A percentile compares a stretch with the other conserved stretches of the same genome.
phyloP scores from a whole-genome alignment of 2,329 filamentous ascomycete genomes.

The Neonectria sp. region DNA sequence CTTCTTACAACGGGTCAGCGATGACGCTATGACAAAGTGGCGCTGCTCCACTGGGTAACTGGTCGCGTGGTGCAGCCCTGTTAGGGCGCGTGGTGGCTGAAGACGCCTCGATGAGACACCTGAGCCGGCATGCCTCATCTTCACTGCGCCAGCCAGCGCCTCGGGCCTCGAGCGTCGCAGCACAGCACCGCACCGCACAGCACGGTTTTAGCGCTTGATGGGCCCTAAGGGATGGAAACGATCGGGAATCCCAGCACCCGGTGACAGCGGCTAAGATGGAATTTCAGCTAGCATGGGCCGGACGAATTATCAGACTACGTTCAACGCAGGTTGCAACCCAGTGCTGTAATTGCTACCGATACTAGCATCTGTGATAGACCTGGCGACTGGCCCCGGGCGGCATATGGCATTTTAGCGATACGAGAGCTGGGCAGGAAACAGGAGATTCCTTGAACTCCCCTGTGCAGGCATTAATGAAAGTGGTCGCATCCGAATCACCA shows the following conservation, averaged over 20 bases:
- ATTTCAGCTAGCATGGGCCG: too few species aligned
- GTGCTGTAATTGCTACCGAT: too few species aligned
- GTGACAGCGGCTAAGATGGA: background rate
- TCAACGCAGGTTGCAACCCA: too few species aligned
- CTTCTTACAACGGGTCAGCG: background rate
- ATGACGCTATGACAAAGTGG: background rate
- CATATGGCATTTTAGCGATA: background rate
- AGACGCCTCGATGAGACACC: slow-evolving; percentile 16
- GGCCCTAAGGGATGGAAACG: background rate
- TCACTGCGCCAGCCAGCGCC: slow-evolving; percentile 1
- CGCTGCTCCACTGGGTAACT: slow-evolving; percentile 43
- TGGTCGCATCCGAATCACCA: background rate
- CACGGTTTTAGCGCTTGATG: background rate
- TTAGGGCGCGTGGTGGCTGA: background rate
- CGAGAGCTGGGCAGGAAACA: background rate
- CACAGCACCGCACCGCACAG: background rate
- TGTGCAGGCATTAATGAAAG: background rate
- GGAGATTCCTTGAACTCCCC: background rate
- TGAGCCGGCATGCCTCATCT: slow-evolving; percentile 4
- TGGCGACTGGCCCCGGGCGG: background rate
- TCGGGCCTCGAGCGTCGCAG: background rate
- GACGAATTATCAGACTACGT: too few species aligned
- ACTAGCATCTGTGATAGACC: too few species aligned
- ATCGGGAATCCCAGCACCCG: background rate
- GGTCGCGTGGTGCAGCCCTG: slow-evolving; percentile 43